phyloP scores from a whole-genome alignment of 306 rosid species.

The Rosa chinensis region DNA sequence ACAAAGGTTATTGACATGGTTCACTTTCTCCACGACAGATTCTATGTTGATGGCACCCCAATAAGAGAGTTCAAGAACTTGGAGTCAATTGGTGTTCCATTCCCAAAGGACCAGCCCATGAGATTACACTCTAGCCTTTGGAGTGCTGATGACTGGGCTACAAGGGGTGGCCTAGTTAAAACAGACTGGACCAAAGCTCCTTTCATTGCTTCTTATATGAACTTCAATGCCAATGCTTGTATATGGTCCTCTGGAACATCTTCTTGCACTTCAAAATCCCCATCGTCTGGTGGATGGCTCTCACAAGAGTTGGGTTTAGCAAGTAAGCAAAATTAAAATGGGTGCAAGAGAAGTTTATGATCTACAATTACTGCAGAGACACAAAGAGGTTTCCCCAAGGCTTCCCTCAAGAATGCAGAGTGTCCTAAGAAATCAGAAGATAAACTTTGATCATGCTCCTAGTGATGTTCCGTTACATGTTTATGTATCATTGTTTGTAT shows the following conservation, averaged over 20 bases:
- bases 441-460: too few species aligned
- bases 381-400: conserved; percentile 59
- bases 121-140: conserved; percentile 66
- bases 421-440: background rate
- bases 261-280: conserved; percentile 43
- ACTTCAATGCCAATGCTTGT: conserved; percentile 58
- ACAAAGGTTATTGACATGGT: background rate
- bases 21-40: conserved; percentile 31
- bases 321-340: conserved; percentile 36
- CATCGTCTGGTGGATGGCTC: conserved; percentile 34
- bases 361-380: conserved; percentile 66
- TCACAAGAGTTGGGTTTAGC: conserved; percentile 44
- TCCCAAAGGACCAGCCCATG: conserved; percentile 67
- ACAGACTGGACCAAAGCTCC: conserved; percentile 76
- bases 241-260: conserved; percentile 49
- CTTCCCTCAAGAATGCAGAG: conserved; percentile 50
- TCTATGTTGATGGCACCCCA: conserved; percentile 70
- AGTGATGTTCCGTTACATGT: background rate
- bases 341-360: conserved; percentile 70
- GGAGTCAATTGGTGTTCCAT: conserved; percentile 56
- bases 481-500: background rate
- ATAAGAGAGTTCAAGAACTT: conserved; percentile 74
- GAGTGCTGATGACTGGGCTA: conserved; percentile 88
- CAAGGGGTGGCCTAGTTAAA: conserved; percentile 74
- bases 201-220: conserved; percentile 62